Conservation (phyloP, 257 asterid species). For the Ilex asprella region DNA sequence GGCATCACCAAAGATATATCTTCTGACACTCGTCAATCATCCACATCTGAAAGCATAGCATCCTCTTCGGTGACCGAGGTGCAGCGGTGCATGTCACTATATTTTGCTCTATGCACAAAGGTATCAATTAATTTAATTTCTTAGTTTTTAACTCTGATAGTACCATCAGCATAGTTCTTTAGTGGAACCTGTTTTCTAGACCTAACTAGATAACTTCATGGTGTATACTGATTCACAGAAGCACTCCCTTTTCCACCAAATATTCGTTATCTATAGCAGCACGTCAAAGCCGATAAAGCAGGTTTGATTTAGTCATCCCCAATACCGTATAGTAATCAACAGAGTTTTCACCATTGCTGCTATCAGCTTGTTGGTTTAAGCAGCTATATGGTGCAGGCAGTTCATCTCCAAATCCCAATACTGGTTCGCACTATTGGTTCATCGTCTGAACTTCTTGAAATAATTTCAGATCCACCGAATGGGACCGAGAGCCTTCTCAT, state of each 20-base stretch:
- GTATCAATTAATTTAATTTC: conserved; percentile 23
- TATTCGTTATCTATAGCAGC: conserved; percentile 57
- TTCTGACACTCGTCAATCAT: conserved; percentile 33
- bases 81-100: conserved; percentile 82
- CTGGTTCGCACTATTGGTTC: conserved; percentile 93
- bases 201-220: not conserved
- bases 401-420: conserved; percentile 78
- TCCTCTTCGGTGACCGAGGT: conserved; percentile 56
- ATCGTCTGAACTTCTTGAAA: conserved; percentile 68
- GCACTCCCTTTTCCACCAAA: conserved; percentile 77
- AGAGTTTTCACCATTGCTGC: not conserved
- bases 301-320: conserved; percentile 36
- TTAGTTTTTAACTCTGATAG: not conserved
- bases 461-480: conserved; percentile 71
- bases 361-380: conserved; percentile 15
- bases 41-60: conserved; percentile 50
- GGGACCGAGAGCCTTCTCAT: conserved; percentile 78
- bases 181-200: not conserved
- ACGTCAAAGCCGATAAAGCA: conserved; percentile 64
- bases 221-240: conserved; percentile 44
- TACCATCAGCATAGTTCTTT: not conserved
- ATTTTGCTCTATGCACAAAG: conserved; percentile 97
- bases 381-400: conserved; percentile 53
- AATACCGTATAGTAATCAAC: not conserved
- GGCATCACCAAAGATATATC: conserved; percentile 31